Conservation (phyloP, 2,329 filamentous ascomycete genomes). For the Colletotrichum scovillei region DNA sequence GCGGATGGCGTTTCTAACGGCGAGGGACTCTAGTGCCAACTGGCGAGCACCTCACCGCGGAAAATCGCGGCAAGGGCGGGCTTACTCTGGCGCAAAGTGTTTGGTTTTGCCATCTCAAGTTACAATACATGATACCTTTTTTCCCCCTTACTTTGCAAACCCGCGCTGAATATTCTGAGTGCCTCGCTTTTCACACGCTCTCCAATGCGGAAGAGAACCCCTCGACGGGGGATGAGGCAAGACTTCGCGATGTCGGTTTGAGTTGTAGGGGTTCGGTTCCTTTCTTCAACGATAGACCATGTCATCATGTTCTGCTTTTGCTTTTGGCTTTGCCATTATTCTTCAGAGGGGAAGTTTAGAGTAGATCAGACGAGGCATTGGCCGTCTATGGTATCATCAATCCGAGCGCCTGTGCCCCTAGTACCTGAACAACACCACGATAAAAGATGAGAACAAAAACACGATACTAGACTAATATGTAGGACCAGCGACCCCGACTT, state of each 20-base stretch:
- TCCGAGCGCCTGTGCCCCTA: no score
- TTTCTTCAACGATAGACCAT: background rate
- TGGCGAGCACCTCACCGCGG: background rate
- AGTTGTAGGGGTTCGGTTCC: background rate
- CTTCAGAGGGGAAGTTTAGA: no score
- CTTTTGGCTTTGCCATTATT: no score
- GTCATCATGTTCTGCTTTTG: background rate
- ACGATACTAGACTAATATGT: no score
- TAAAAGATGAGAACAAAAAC: no score
- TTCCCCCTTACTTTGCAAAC: no score
- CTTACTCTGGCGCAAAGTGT: background rate
- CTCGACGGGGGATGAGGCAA: background rate
- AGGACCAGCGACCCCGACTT: no score
- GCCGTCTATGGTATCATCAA: no score
- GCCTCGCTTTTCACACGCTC: no score
- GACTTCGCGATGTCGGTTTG: background rate
- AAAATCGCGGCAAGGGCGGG: slow-evolving; percentile 1
- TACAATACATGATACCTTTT: slow-evolving; percentile 4
- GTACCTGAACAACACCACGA: no score
- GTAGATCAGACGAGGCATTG: no score
- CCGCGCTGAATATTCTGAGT: background rate
- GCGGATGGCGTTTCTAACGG: slow-evolving; percentile 7
- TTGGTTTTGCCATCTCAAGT: background rate
- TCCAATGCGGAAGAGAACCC: no score
- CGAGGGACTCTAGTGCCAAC: background rate